Percentiles rank a stretch among this genome's conserved stretches.
phyloP scores from a whole-genome alignment of 208 protist species.

The Perkinsela sp. region DNA sequence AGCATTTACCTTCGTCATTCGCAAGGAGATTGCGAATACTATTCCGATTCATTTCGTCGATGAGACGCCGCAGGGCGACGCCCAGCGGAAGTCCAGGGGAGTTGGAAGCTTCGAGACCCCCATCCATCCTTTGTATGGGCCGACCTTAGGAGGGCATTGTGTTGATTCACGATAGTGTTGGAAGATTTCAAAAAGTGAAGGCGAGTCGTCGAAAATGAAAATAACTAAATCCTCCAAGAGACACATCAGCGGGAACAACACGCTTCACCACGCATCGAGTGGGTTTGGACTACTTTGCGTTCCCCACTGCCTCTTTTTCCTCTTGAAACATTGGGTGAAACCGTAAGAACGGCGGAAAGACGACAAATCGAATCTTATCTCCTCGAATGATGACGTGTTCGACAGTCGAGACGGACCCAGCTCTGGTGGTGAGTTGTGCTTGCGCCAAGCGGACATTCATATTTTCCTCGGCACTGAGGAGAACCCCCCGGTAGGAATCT shows the following conservation, averaged over 20 bases:
- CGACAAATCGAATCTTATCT: slow-evolving; percentile 11
- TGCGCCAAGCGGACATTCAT: slow-evolving; percentile 11
- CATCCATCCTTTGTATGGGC: no score
- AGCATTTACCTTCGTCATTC: not conserved
- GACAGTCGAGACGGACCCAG: slow-evolving; percentile 7
- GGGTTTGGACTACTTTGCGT: no score
- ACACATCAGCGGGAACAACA: no score
- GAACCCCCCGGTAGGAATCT: slow-evolving; percentile 11
- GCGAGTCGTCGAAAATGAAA: no score
- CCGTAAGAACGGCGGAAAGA: slow-evolving; percentile 9
- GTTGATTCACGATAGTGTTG: no score
- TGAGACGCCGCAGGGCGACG: not conserved
- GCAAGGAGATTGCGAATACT: not conserved
- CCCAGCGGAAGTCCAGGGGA: not conserved
- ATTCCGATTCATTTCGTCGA: not conserved
- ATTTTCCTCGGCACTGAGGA: slow-evolving; percentile 11
- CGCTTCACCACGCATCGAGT: no score
- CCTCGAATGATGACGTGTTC: slow-evolving; percentile 12
- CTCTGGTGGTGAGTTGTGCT: slow-evolving; percentile 7
- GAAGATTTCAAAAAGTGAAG: no score
- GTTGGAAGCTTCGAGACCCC: not conserved
- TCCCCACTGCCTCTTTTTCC: not conserved
- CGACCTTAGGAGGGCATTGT: no score
- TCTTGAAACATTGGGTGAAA: not conserved
- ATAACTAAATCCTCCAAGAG: no score